Evolutionary conservation across 192 early-diverging fungal genomes (phyloP).

Genomic region (Coemansia sp.): DNA sequence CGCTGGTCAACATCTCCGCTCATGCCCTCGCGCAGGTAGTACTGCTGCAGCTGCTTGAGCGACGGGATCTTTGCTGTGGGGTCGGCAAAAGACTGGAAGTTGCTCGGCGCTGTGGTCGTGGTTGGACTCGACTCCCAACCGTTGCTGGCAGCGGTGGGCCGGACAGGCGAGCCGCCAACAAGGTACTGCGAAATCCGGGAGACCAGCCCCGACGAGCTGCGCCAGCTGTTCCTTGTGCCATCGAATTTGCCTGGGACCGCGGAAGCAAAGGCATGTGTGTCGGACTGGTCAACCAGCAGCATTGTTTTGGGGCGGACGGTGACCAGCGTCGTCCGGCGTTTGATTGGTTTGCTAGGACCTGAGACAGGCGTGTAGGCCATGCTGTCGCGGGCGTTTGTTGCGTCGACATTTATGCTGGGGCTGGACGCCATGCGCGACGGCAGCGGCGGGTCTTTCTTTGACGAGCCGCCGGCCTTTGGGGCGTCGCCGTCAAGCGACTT

Average conservation of each 20-base stretch:
- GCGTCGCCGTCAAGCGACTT: constrained; percentile 23
- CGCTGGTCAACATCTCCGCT: constrained; percentile 3
- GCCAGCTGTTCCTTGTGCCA: constrained; percentile 3
- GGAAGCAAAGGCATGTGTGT: constrained; percentile 14
- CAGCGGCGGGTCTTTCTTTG: constrained; percentile 15
- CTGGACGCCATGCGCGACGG: constrained; percentile 23
- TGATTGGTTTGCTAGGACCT: constrained; percentile 1
- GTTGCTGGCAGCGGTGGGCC: constrained; percentile 3
- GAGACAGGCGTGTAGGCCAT: constrained; percentile 44
- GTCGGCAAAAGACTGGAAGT: not conserved
- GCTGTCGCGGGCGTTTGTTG: constrained; percentile 20
- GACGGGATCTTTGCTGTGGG: constrained; percentile 31
- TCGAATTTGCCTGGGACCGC: not conserved
- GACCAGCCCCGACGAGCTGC: constrained; percentile 22
- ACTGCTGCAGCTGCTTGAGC: constrained; percentile 51
- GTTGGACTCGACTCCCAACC: constrained; percentile 12
- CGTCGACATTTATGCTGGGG: constrained; percentile 4
- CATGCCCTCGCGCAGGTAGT: constrained; percentile 40
- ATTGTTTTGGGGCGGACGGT: constrained; percentile 36
- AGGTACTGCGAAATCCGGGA: constrained; percentile 50
- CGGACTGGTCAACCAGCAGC: constrained; percentile 47
- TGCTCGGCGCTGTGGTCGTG: constrained; percentile 4
- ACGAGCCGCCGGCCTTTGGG: not conserved
- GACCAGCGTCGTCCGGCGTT: constrained; percentile 20
- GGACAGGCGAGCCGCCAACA: constrained; percentile 4